Conservation (phyloP, 352 stramenopile species). For the Phytopythium aichiense region DNA sequence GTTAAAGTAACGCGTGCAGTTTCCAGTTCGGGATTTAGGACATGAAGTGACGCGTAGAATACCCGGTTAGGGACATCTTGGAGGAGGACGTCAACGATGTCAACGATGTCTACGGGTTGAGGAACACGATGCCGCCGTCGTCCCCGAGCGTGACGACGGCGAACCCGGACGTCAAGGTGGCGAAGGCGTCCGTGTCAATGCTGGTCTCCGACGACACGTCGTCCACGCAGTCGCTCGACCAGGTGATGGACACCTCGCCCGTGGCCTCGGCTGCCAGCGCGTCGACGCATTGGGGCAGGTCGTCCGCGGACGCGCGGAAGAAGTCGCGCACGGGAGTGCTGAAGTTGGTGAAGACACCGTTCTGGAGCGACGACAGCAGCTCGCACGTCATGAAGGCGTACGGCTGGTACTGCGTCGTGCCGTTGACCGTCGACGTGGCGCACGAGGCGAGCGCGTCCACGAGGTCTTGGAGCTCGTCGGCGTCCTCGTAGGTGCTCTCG, state of each 20-base stretch:
- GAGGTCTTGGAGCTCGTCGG: constrained; percentile 39
- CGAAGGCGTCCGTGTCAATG: constrained; percentile 55
- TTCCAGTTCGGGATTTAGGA: too few relatives aligned
- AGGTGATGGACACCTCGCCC: constrained; percentile 30
- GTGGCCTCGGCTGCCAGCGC: constrained; percentile 41
- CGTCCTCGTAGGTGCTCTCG: constrained; percentile 39
- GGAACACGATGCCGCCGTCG: constrained; percentile 48
- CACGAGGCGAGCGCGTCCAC: constrained; percentile 48
- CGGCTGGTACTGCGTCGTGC: constrained; percentile 27
- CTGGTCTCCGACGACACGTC: constrained; percentile 50
- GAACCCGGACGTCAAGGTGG: constrained; percentile 39
- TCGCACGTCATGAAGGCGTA: constrained; percentile 65
- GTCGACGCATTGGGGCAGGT: constrained; percentile 55
- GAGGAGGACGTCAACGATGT: too few relatives aligned
- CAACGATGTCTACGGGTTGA: constrained; percentile 23
- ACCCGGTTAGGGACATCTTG: too few relatives aligned
- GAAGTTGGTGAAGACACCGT: constrained; percentile 75
- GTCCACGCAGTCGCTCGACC: constrained; percentile 35
- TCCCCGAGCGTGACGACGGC: constrained; percentile 54
- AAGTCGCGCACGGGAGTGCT: constrained; percentile 53
- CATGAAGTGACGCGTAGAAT: too few relatives aligned
- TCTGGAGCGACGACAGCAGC: constrained; percentile 58
- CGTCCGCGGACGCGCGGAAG: constrained; percentile 32
- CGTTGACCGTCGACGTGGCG: constrained; percentile 38
- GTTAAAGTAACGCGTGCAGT: too few relatives aligned